These are phyloP conservation scores for Colletotrichum sp. DNA, from an alignment of 2,329 filamentous ascomycete genomes.

Conservation along the genomic window DNA sequence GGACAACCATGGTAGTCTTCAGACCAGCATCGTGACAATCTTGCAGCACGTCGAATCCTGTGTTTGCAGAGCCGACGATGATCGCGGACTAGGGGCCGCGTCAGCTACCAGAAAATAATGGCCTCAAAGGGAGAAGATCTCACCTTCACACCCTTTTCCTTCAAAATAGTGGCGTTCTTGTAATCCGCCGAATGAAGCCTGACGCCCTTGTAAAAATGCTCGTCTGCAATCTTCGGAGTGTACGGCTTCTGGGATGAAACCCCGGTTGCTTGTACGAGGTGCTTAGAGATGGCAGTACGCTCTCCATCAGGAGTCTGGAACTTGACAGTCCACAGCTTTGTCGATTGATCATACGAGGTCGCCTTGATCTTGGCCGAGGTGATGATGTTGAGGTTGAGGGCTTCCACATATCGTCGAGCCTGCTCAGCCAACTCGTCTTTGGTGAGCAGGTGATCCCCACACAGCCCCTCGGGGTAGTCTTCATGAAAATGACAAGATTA, in stretches of 20 bases:
- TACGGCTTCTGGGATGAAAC: conserved; percentile 26
- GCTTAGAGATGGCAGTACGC: conserved; percentile 21
- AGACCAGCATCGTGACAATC: conserved; percentile 35
- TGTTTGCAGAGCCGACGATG: conserved; percentile 43
- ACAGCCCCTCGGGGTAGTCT: background rate
- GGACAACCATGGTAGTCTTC: conserved; percentile 35
- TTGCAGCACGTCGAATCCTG: conserved; percentile 42
- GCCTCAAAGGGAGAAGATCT: background rate
- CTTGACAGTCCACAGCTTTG: conserved; percentile 28
- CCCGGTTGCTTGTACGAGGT: conserved; percentile 30
- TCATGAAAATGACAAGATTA: background rate
- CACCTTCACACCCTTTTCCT: background rate
- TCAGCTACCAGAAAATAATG: background rate
- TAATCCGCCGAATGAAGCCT: background rate
- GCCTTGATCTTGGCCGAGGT: conserved; percentile 29
- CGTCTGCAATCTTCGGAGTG: conserved; percentile 24
- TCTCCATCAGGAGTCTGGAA: conserved; percentile 23
- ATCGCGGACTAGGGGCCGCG: conserved; percentile 26
- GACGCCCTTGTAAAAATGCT: background rate
- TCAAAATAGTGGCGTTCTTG: background rate
- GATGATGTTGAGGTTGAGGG: conserved; percentile 32
- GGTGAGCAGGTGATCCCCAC: conserved; percentile 23
- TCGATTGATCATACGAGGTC: conserved; percentile 27
- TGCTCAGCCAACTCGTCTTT: conserved; percentile 29
- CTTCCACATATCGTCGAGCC: conserved; percentile 27